Evolutionary conservation across 352 stramenopile genomes (phyloP), one percentile per base, ranked within the genome.

Genomic region (Thalassiosira mediterranea): DNA sequence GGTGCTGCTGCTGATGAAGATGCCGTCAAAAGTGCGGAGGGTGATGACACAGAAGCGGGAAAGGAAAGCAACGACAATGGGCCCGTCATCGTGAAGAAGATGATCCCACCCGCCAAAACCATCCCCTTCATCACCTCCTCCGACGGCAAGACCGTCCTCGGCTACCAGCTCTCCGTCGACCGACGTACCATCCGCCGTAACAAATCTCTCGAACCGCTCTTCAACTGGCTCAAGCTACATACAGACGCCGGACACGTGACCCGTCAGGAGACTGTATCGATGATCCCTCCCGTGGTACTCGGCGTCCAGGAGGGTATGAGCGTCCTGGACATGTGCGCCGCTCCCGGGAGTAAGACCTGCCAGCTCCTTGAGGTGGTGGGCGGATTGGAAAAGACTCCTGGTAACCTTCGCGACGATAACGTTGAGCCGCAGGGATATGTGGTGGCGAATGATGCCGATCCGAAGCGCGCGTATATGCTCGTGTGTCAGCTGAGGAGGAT

Each of bases 251-350:
- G 87, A 32, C 84, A 89, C 42, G 98, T 99, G 62, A 99, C 96
- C 21, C 95, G 97, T 51, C 97, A 99, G 83, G 98, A 99, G 81
- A 97, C 96, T 5, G 98, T 99, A 56, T 98, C 93, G 68, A 99
- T 99, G 97, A 97, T 99, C 66, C 98, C 98, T 17, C 97, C 97
- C 19, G 92, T 99, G 47, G 94, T 99, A 42, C 88, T 99, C 25
- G 90, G 95, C 64, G 95, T 97, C 15, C 80, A 98, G 32, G 42
- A 72, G 21, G 71, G 71, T 2, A 81, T 81, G 57, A 69, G 52
- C 23, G 52, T 87, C 2, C 47, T 79, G 19, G 86, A 91, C 56
- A 86, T 92, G 78, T 89, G 80, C 63, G 97, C 98, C 1, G 97
- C 97, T 8, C 98, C 98, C 7, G 98, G 98, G 19, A 98, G 94